These are phyloP conservation scores for Yamadazyma sp. DNA, from an alignment of 1,139 yeast genomes.

Conservation along the genomic window DNA sequence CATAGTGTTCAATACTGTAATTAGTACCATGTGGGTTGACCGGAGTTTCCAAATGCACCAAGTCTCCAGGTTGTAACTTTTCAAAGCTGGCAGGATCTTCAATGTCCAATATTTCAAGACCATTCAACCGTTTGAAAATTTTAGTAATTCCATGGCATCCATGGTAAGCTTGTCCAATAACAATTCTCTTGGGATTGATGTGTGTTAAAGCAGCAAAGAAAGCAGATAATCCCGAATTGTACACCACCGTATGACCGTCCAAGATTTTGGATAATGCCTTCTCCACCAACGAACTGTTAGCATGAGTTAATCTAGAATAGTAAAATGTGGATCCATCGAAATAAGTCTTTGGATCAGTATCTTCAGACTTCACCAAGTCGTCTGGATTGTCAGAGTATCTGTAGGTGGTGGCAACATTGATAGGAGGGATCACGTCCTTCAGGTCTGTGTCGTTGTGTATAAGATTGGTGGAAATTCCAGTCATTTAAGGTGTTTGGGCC, in stretches of 20 bases:
- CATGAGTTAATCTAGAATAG: constrained; percentile 76
- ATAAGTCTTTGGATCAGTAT: constrained; percentile 18
- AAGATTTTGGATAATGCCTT: constrained; percentile 59
- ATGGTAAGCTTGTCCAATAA: constrained; percentile 81
- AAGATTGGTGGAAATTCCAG: constrained; percentile 16
- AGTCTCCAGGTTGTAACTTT: constrained; percentile 62
- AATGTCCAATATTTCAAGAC: constrained; percentile 48
- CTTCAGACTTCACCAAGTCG: constrained; percentile 43
- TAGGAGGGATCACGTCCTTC: constrained; percentile 73
- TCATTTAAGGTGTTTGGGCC: constrained; percentile 6
- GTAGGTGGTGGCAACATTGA: constrained; percentile 79
- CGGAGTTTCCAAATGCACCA: constrained; percentile 84
- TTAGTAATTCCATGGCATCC: constrained; percentile 75
- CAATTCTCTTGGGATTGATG: constrained; percentile 70
- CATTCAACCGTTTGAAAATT: constrained; percentile 60
- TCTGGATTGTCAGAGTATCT: constrained; percentile 62
- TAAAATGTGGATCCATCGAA: constrained; percentile 24
- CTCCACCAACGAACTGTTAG: constrained; percentile 69
- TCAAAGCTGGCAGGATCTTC: constrained; percentile 43
- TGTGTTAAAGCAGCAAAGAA: constrained; percentile 73
- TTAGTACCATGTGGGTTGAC: constrained; percentile 80
- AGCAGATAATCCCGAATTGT: constrained; percentile 79
- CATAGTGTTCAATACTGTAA: constrained; percentile 61
- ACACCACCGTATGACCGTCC: constrained; percentile 59
- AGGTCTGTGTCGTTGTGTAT: constrained; percentile 56